A percentile compares a stretch with the other conserved stretches of the same genome.
phyloP scores from a whole-genome alignment of 768 basidiomycete species.

The Suillus ampliporus region DNA sequence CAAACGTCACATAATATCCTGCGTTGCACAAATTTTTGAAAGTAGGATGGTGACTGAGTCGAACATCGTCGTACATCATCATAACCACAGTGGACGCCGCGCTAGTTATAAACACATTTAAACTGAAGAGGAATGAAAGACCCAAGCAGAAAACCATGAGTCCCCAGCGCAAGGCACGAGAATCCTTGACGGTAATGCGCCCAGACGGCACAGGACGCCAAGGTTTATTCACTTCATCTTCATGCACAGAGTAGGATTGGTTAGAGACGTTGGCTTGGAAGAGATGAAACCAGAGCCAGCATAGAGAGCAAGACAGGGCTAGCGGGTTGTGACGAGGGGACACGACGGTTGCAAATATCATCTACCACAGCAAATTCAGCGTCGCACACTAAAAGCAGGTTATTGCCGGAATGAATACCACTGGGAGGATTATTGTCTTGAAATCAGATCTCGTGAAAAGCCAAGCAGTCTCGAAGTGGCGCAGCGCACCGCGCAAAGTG shows the following conservation, averaged over 20 bases:
- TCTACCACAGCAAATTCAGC: conserved; percentile 12
- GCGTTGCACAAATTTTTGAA: conserved; percentile 39
- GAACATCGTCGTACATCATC: conserved; percentile 38
- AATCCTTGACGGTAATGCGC: conserved; percentile 29
- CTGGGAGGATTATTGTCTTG: conserved; percentile 41
- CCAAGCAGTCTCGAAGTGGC: conserved; percentile 32
- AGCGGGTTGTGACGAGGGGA: conserved; percentile 4
- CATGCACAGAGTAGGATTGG: conserved; percentile 31
- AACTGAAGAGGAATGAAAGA: conserved; percentile 27
- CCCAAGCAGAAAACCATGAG: conserved; percentile 34
- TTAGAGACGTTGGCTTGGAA: conserved; percentile 41
- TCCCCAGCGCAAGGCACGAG: conserved; percentile 38
- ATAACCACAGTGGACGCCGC: conserved; percentile 27
- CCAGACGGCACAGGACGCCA: conserved; percentile 45
- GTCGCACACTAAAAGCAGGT: neutral
- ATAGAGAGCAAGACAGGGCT: conserved; percentile 8
- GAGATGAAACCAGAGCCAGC: conserved; percentile 40
- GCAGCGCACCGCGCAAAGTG: neutral
- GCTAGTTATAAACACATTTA: conserved; percentile 22
- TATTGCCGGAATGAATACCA: conserved; percentile 26
- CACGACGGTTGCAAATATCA: conserved; percentile 13
- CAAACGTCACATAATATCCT: conserved; percentile 38
- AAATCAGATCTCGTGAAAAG: conserved; percentile 43
- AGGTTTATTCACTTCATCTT: conserved; percentile 41
- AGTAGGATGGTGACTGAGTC: conserved; percentile 30